Evolutionary conservation across 805 yeast species (phyloP).

Genomic region (Komagataella ulmi): DNA sequence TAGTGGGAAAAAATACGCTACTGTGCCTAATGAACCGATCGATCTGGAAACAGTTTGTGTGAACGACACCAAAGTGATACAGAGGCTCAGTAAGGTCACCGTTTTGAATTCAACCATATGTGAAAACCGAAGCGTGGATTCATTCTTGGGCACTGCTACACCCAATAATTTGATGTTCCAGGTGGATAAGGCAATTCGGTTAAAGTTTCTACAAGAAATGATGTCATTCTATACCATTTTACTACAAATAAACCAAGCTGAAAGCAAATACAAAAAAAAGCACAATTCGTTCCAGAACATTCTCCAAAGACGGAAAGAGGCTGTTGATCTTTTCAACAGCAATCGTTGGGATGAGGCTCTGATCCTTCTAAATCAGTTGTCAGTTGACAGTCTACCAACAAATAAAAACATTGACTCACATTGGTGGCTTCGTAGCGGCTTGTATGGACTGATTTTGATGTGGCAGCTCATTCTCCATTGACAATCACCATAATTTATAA

Average conservation of each 20-base stretch:
- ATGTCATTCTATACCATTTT: background rate
- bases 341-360: background rate
- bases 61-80: background rate
- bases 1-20: background rate
- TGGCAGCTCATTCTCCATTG: background rate
- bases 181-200: background rate
- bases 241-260: background rate
- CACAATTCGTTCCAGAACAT: background rate
- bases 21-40: background rate
- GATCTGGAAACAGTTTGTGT: background rate
- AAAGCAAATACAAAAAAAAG: background rate
- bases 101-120: background rate
- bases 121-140: background rate
- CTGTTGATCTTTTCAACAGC: background rate
- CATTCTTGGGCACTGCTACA: background rate
- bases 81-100: background rate
- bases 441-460: background rate
- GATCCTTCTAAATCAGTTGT: background rate
- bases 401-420: background rate
- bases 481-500: background rate
- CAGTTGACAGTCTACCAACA: background rate
- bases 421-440: background rate
- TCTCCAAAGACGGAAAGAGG: background rate
- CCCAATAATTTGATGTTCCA: background rate
- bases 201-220: background rate